A percentile compares a stretch with the other conserved stretches of the same genome.
phyloP scores from a whole-genome alignment of 1,284 basidiomycete species.

The Ustilago vetiveriae region DNA sequence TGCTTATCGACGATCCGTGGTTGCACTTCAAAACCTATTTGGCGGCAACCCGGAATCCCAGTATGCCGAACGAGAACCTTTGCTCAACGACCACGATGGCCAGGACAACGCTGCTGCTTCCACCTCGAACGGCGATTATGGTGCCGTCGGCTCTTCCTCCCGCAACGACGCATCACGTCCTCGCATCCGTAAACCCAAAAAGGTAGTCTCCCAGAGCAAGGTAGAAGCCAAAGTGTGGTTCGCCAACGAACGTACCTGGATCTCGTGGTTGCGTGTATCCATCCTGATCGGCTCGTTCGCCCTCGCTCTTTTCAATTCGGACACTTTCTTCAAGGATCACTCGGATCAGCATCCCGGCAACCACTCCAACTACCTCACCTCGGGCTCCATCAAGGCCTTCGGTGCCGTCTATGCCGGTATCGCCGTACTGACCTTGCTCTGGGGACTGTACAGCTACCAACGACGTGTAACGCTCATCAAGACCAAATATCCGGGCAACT shows the following conservation, averaged over 20 bases:
- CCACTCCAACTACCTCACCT: conserved; percentile 31
- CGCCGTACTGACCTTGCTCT: conserved; percentile 70
- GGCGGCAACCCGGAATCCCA: conserved; percentile 37
- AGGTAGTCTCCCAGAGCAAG: conserved; percentile 57
- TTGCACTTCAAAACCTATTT: conserved; percentile 54
- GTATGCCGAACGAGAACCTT: conserved; percentile 53
- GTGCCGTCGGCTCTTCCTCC: conserved; percentile 29
- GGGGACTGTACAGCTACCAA: conserved; percentile 88
- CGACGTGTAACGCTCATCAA: conserved; percentile 89
- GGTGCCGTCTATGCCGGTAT: conserved; percentile 86
- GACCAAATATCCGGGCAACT: conserved; percentile 86
- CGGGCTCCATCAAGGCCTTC: conserved; percentile 76
- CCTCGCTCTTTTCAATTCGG: conserved; percentile 87
- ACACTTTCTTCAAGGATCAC: conserved; percentile 68
- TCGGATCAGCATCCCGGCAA: conserved; percentile 26
- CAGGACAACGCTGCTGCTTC: conserved; percentile 5
- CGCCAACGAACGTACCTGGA: conserved; percentile 74
- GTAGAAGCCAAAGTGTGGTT: conserved; percentile 67
- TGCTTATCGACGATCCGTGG: conserved; percentile 54
- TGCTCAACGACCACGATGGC: conserved; percentile 25
- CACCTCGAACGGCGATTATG: conserved; percentile 23
- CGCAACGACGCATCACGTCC: conserved; percentile 11
- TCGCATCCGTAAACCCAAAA: conserved; percentile 70
- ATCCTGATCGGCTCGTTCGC: conserved; percentile 86
- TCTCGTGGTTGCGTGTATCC: conserved; percentile 87